Evolutionary conservation across 2,329 filamentous ascomycete species (phyloP).

Genomic region (Coniochaeta ligniaria): DNA sequence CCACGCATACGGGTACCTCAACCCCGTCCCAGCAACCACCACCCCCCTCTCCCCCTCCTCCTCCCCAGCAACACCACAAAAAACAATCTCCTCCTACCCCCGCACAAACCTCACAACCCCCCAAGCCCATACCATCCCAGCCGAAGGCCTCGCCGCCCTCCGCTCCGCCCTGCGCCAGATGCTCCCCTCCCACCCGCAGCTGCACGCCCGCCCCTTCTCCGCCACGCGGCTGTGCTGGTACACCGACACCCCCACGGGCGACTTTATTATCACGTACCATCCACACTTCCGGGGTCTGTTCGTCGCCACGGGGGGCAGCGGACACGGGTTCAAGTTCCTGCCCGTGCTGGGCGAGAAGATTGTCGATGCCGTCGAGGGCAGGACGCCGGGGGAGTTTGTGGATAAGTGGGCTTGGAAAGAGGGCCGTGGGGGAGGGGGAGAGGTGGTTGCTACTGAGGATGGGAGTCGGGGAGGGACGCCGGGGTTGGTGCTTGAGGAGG

Average conservation of each 20-base stretch:
- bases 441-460: slow-evolving; percentile 41
- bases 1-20: slow-evolving; percentile 62
- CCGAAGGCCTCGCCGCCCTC: slow-evolving; percentile 55
- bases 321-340: slow-evolving; percentile 63
- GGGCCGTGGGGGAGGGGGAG: slow-evolving; percentile 28
- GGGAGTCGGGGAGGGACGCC: slow-evolving; percentile 43
- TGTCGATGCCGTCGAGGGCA: slow-evolving; percentile 43
- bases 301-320: slow-evolving; percentile 55
- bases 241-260: slow-evolving; percentile 62
- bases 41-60: slow-evolving; percentile 7
- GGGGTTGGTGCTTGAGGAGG: slow-evolving; percentile 37
- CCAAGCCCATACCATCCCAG: slow-evolving; percentile 42
- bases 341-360: slow-evolving; percentile 58
- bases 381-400: slow-evolving; percentile 40
- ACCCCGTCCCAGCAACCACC: slow-evolving; percentile 27
- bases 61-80: neutral
- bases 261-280: slow-evolving; percentile 67
- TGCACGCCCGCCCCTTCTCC: slow-evolving; percentile 53
- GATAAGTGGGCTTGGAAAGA: slow-evolving; percentile 59
- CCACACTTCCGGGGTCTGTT: slow-evolving; percentile 51
- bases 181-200: slow-evolving; percentile 42
- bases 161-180: slow-evolving; percentile 53
- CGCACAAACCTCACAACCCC: slow-evolving; percentile 42
- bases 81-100: slow-evolving; percentile 28
- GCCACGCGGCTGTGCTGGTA: slow-evolving; percentile 68